A percentile compares a stretch with the other conserved stretches of the same genome.
Conservation (phyloP, 176 grass and related monocot genomes). For the Aegilops bicornis region DNA sequence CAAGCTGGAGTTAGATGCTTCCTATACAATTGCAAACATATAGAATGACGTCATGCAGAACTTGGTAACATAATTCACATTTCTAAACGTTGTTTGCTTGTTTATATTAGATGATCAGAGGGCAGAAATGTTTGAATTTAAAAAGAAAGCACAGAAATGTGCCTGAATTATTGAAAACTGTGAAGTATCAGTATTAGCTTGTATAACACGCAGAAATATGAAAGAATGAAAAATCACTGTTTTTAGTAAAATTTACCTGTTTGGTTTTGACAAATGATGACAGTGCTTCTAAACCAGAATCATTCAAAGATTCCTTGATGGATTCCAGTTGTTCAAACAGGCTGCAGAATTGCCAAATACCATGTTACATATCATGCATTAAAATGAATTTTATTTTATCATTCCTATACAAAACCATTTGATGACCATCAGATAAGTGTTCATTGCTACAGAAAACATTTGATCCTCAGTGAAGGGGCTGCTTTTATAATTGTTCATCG, state of each 20-base stretch:
- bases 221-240: background rate
- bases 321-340: conserved; percentile 80
- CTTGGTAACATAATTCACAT: conserved; percentile 2
- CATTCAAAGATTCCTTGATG: conserved; percentile 82
- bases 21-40: conserved; percentile 16
- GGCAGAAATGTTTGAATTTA: background rate
- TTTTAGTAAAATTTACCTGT: conserved; percentile 56
- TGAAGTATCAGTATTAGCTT: conserved; percentile 6
- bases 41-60: conserved; percentile 1
- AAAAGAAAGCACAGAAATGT: conserved; percentile 20
- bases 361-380: conserved; percentile 20
- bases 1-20: background rate
- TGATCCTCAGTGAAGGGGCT: background rate
- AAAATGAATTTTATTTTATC: background rate
- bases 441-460: background rate
- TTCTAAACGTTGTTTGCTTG: background rate
- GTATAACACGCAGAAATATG: background rate
- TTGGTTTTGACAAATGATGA: conserved; percentile 71
- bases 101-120: conserved; percentile 4
- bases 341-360: conserved; percentile 39
- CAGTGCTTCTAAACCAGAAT: conserved; percentile 59
- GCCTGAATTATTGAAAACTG: background rate
- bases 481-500: background rate
- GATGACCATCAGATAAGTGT: background rate
- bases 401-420: background rate